Percentiles rank a stretch among this genome's conserved stretches.
phyloP scores from a whole-genome alignment of 805 yeast species.

The Schwanniomyces polymorphus region DNA sequence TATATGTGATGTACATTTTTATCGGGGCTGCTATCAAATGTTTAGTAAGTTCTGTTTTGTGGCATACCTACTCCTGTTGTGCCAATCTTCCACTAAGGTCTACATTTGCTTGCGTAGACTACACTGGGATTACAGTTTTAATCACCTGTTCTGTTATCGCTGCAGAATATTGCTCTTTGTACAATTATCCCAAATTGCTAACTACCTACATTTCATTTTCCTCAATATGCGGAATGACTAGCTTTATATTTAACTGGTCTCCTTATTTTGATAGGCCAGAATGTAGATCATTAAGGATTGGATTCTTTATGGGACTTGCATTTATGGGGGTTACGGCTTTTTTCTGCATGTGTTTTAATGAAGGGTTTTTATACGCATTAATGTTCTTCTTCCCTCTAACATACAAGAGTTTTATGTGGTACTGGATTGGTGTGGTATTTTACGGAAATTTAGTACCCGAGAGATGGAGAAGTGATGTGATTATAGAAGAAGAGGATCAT shows the following conservation, averaged over 20 bases:
- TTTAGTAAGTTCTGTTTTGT: conserved; percentile 71
- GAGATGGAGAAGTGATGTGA: conserved; percentile 73
- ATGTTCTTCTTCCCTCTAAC: conserved; percentile 62
- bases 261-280: conserved; percentile 88
- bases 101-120: conserved; percentile 89
- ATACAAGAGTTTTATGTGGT: conserved; percentile 72
- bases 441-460: conserved; percentile 91
- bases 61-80: conserved; percentile 92
- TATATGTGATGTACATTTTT: conserved; percentile 60
- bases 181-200: conserved; percentile 53
- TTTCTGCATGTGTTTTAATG: conserved; percentile 50
- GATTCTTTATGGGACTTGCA: conserved; percentile 78
- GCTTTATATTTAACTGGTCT: conserved; percentile 86
- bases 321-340: conserved; percentile 71
- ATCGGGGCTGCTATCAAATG: conserved; percentile 75
- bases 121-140: conserved; percentile 88
- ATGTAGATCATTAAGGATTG: conserved; percentile 73
- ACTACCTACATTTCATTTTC: conserved; percentile 59
- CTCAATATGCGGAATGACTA: conserved; percentile 63
- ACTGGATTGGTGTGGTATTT: conserved; percentile 78
- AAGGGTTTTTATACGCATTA: conserved; percentile 55
- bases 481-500: conserved; percentile 44
- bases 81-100: conserved; percentile 61
- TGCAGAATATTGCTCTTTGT: conserved; percentile 78
- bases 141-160: conserved; percentile 88